Evolutionary conservation across 345 rosid species (phyloP), one percentile per base, ranked within the genome.

Genomic region (Camelina sativa): DNA sequence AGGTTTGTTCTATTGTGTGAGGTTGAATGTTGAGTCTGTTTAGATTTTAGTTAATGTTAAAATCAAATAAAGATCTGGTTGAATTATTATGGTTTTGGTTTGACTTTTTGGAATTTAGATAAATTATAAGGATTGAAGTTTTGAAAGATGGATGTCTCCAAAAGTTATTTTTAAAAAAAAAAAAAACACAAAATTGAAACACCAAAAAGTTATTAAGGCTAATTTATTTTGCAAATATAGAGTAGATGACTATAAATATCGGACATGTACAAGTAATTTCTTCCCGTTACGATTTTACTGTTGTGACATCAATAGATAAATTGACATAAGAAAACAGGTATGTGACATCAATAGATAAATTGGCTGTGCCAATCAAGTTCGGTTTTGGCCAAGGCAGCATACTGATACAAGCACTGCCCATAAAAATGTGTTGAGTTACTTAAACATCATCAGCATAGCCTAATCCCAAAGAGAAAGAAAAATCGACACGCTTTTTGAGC

Each of bases 341-440:
- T 23, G 25, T 23, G 25, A 23, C 25, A 23, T 23, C 25, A 23
- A 23, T 23, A 23, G 25, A 23, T 23, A 23, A 23, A 23, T 23
- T 23, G 25, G 25, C 25, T 23, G 25, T 23, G 25, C 25, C 25
- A 23, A 23, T 23, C 25, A 23, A 23, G 25, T 23, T 23, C 25
- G 99, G 98, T 79, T 87, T 95, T 61, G 99, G 97, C 99, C 99
- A 95, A 70, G 98, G 94, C 48, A 95, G 90, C 98, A 95, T 90
- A 82, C 99, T 92, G 60, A 95, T 93, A 25, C 86, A 90, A 73
- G 98, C 99, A 86, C 99, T 92, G 92, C 80, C 59, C 81, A 80
- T 67, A 25, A 80, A 76, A 52, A 75, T 35, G 75, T 48, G 57
- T 58, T 48, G 71, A 19, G 62, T 75, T 30, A 58, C 57, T 11